Conservation (phyloP, 2,329 filamentous ascomycete species). For the Pseudogymnoascus sp. region DNA sequence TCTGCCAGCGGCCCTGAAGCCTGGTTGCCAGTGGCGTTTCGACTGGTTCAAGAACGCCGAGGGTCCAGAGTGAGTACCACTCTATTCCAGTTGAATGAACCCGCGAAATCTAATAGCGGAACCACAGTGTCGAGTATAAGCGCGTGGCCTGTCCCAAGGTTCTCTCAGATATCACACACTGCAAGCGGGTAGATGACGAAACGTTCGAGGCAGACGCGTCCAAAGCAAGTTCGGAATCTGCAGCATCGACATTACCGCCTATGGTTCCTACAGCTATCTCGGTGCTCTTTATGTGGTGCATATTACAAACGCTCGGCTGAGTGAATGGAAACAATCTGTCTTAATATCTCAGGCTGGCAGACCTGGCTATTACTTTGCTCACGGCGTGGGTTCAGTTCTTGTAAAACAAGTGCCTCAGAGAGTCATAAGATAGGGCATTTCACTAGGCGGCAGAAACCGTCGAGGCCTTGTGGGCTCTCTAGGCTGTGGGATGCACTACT, state of each 20-base stretch:
- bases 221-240: background rate
- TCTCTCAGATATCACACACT: background rate
- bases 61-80: background rate
- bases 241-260: background rate
- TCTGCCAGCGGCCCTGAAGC: background rate
- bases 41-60: background rate
- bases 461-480: background rate
- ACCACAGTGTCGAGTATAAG: slow-evolving; percentile 1
- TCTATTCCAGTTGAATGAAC: background rate
- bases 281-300: background rate
- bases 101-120: background rate
- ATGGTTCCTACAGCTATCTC: background rate
- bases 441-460: background rate
- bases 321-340: background rate
- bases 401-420: background rate
- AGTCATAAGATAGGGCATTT: background rate
- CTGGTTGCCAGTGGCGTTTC: slow-evolving; percentile 6
- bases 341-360: slow-evolving; percentile 4
- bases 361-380: background rate
- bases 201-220: slow-evolving; percentile 1
- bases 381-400: background rate
- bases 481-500: background rate
- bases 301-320: background rate
- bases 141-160: background rate
- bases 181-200: slow-evolving; percentile 10